phyloP scores from a whole-genome alignment of 495 filamentous ascomycete species.

The Aspergillus funiculosus region DNA sequence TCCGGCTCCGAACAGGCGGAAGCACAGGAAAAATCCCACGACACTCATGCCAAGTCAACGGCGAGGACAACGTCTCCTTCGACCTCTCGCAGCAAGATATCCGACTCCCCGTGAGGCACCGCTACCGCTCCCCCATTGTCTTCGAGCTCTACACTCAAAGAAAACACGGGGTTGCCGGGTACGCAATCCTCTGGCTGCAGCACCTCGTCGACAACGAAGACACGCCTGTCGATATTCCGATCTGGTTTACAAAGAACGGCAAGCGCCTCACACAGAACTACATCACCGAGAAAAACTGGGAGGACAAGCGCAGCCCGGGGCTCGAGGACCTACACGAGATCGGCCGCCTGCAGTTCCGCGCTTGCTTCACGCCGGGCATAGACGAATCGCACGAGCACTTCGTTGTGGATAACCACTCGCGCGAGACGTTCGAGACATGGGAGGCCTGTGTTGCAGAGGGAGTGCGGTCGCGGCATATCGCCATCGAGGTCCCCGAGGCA shows the following conservation, averaged over 20 bases:
- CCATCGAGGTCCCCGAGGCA: constrained; percentile 58
- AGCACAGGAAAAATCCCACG: constrained; percentile 63
- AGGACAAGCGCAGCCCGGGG: constrained; percentile 53
- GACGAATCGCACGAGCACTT: constrained; percentile 81
- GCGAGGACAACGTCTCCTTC: constrained; percentile 59
- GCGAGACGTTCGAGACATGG: constrained; percentile 93
- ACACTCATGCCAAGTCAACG: constrained; percentile 53
- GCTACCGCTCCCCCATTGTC: constrained; percentile 81
- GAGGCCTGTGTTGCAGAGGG: constrained; percentile 84
- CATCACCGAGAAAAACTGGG: constrained; percentile 65
- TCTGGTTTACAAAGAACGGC: constrained; percentile 73
- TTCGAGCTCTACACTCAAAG: constrained; percentile 72
- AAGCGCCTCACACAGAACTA: constrained; percentile 83
- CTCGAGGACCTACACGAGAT: constrained; percentile 69
- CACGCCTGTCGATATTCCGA: constrained; percentile 70
- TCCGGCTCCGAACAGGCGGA: constrained; percentile 78
- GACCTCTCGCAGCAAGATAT: constrained; percentile 58
- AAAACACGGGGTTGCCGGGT: constrained; percentile 64
- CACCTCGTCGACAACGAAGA: constrained; percentile 75
- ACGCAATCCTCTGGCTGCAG: constrained; percentile 80
- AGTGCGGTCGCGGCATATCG: constrained; percentile 61
- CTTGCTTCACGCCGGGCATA: constrained; percentile 80
- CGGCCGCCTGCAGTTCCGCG: constrained; percentile 72
- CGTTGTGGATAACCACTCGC: constrained; percentile 77
- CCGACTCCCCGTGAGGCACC: constrained; percentile 80